Base-by-base conservation (phyloP, 768 basidiomycete genomes). In the Scleroderma bovista region DNA sequence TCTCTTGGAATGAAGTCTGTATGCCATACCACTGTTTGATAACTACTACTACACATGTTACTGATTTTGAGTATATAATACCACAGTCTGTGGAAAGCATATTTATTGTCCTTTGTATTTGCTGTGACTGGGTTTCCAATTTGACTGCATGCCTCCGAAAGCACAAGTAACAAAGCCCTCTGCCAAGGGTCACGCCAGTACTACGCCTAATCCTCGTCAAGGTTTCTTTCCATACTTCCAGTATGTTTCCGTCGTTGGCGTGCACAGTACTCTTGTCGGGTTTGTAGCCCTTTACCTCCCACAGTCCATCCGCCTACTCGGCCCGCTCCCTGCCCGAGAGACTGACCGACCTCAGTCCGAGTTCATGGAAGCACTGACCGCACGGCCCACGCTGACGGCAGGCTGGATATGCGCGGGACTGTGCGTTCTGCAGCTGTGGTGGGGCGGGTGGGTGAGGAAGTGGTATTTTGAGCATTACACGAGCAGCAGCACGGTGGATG, bases 201-300 rank as follows among this genome's bases (percentile, higher is more conserved):
- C n/a, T n/a, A 22, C 15, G 5, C 43, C 48, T 9, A 29, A 29
- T 11, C 22, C 51, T 1, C n/a, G 10, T 9, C 44, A 13, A 15
- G 55, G 51, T 17, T 65, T 53, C 47, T 77, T 79, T 53, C 79
- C 83, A 12, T 74, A 79, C 50, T 74, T 76, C 6, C 73, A 73
- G 22, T 88, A 88, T 68, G 75, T 77, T 49, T 83, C 86, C 26
- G 67, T 80, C 22, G 79, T 88, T 19, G 82, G 81, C 40, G 81
- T 88, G 7, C 84, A 86, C 60, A 73, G 78, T 1, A 73, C 78
- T 15, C 79, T 90, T 8, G 73, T 89, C 53, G 67, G 71, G 2
- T 90, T 88, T 64, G 73, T 76, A 12, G 78, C 78, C 1, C 71
- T 91, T 47, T 83, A 79, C 62, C 72, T 91, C n/a, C 89, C 88